A percentile compares a stretch with the other conserved stretches of the same genome.
Conservation (phyloP, 2,329 filamentous ascomycete genomes). For the Cladophialophora exuberans region DNA sequence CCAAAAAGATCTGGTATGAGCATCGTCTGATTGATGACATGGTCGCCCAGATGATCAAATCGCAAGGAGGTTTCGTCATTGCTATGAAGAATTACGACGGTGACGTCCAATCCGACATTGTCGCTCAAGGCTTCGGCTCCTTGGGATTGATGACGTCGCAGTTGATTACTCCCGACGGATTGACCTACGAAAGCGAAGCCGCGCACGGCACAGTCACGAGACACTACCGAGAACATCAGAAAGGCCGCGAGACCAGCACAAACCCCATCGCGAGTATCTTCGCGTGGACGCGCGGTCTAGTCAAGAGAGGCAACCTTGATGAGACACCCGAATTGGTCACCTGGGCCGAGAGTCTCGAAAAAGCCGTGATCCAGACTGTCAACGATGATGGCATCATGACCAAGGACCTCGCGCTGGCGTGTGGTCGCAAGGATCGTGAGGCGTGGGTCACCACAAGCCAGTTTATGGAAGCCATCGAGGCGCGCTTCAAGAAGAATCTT, state of each 20-base stretch:
- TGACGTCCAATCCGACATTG: conserved; percentile 97
- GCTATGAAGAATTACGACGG: conserved; percentile 99
- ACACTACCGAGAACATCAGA: conserved; percentile 98
- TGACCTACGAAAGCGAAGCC: conserved; percentile 96
- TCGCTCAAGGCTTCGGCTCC: conserved; percentile 97
- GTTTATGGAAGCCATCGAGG: conserved; percentile 92
- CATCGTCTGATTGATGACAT: conserved; percentile 99
- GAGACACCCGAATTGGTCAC: conserved; percentile 86
- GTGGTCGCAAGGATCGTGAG: conserved; percentile 80
- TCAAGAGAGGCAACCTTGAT: conserved; percentile 92
- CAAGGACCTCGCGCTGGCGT: conserved; percentile 95
- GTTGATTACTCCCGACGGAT: conserved; percentile 93
- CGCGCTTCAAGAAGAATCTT: conserved; percentile 77
- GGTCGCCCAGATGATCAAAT: conserved; percentile 99
- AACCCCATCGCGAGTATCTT: conserved; percentile 99
- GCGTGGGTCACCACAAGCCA: conserved; percentile 90
- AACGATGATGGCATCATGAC: conserved; percentile 97
- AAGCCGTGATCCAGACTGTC: conserved; percentile 92
- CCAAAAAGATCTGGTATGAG: conserved; percentile 97
- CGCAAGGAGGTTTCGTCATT: conserved; percentile 92
- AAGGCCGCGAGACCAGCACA: conserved; percentile 94
- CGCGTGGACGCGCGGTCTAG: conserved; percentile 93
- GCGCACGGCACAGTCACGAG: conserved; percentile 98
- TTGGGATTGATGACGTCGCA: conserved; percentile 98
- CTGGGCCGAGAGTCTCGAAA: conserved; percentile 89